A percentile compares a stretch with the other conserved stretches of the same genome.
Conservation (phyloP, 2,329 filamentous ascomycete genomes). For the Cladosporium halotolerans region DNA sequence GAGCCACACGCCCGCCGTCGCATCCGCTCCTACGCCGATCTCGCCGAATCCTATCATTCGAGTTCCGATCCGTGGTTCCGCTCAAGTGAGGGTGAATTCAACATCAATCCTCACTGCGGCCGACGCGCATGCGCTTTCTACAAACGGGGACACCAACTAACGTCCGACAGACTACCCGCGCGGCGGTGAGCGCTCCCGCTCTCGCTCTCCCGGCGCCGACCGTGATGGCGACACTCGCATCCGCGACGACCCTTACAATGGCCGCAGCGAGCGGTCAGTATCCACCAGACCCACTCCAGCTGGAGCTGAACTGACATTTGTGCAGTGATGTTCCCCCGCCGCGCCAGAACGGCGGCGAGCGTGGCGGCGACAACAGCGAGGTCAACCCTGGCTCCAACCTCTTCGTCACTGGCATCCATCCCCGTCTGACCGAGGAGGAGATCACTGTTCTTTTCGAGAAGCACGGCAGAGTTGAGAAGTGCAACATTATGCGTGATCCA, state of each 20-base stretch:
- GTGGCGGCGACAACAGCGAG: constrained; percentile 50
- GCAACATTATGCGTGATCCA: constrained; percentile 98
- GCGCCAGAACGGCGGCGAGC: constrained; percentile 13
- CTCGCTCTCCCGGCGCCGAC: constrained; percentile 55
- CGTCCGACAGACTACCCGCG: constrained; percentile 46
- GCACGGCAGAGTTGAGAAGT: constrained; percentile 97
- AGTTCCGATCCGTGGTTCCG: constrained; percentile 7
- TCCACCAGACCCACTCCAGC: constrained; percentile 9
- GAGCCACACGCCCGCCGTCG: background rate
- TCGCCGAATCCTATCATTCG: constrained; percentile 8
- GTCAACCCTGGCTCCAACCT: constrained; percentile 94
- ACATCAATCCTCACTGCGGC: constrained; percentile 12
- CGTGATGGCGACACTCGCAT: constrained; percentile 51
- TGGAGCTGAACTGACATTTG: constrained; percentile 14
- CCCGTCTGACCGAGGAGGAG: constrained; percentile 80
- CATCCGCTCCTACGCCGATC: constrained; percentile 7
- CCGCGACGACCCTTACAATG: constrained; percentile 60
- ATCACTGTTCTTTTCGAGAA: constrained; percentile 96
- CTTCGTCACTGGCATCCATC: constrained; percentile 97
- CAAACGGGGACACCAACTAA: constrained; percentile 10
- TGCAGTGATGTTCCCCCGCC: constrained; percentile 43
- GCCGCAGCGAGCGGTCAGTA: constrained; percentile 49
- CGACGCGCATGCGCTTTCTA: background rate
- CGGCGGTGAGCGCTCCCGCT: constrained; percentile 56
- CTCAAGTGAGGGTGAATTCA: constrained; percentile 12